These are phyloP conservation scores for Nicotiana sylvestris DNA, from an alignment of 257 asterid species.

Conservation along the genomic window DNA sequence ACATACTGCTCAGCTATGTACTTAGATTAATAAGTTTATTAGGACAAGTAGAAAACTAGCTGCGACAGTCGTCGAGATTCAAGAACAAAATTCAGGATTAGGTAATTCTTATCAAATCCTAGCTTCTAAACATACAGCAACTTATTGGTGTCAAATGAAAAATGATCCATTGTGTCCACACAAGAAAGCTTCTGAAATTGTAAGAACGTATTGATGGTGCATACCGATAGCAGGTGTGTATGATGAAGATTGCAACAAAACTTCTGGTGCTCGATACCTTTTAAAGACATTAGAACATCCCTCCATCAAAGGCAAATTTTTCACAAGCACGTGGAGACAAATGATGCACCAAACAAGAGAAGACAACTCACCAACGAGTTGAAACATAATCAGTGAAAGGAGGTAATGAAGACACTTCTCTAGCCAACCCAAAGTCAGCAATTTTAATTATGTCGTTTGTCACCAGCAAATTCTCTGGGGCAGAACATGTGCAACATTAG, in stretches of 20 bases:
- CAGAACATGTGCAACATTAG: conserved; percentile 6
- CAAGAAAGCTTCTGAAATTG: not conserved
- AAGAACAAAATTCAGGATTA: not conserved
- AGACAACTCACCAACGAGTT: conserved; percentile 86
- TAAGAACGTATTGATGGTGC: conserved; percentile 13
- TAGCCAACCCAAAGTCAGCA: conserved; percentile 97
- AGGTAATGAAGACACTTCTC: conserved; percentile 84
- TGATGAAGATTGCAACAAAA: conserved; percentile 66
- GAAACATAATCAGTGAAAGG: conserved; percentile 98
- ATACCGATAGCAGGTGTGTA: conserved; percentile 91
- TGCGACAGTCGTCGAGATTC: not conserved
- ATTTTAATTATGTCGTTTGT: conserved; percentile 67
- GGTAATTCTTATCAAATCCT: not conserved
- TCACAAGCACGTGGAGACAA: not conserved
- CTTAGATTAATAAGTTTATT: not conserved
- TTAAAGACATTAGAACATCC: conserved; percentile 11
- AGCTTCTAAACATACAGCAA: not conserved
- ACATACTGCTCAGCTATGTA: not conserved
- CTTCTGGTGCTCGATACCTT: conserved; percentile 99
- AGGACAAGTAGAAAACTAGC: conserved; percentile 4
- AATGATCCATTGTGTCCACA: not conserved
- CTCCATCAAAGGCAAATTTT: conserved; percentile 15
- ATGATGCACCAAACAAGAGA: conserved; percentile 6
- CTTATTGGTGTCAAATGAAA: not conserved
- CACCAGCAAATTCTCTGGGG: conserved; percentile 86